phyloP scores from a whole-genome alignment of 768 basidiomycete genomes.

The Mrakia gelida region DNA sequence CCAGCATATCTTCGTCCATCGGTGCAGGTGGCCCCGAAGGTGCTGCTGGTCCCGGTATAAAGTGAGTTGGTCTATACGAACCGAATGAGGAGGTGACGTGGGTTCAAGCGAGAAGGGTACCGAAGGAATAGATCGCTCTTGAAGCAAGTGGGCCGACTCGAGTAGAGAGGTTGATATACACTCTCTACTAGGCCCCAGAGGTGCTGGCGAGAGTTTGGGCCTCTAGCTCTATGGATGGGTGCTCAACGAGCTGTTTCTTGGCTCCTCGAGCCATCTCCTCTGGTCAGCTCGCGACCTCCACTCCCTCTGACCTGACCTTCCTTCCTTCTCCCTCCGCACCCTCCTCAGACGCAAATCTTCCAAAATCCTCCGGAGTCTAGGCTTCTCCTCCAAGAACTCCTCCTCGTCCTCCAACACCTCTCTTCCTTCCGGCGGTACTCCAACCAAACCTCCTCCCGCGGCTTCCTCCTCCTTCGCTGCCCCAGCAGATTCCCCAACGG shows the following conservation, averaged over 20 bases:
- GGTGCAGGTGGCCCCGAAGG: not conserved
- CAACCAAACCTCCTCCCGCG: conserved; percentile 5
- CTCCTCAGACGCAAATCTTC: not conserved
- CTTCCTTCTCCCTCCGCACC: not conserved
- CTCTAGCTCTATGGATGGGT: too few relatives aligned
- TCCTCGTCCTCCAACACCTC: not conserved
- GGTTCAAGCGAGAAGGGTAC: not conserved
- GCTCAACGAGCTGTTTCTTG: too few relatives aligned
- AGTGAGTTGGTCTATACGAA: not conserved
- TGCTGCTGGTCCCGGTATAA: not conserved
- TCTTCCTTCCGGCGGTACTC: not conserved
- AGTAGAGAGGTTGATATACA: too few relatives aligned
- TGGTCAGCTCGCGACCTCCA: not conserved
- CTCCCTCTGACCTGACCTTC: not conserved
- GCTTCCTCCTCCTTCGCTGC: conserved; percentile 10
- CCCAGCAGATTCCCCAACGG: not conserved
- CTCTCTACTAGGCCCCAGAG: too few relatives aligned
- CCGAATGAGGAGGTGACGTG: not conserved
- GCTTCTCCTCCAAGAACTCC: conserved; percentile 10
- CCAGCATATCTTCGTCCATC: not conserved
- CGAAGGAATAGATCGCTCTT: too few relatives aligned
- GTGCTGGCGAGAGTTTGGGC: too few relatives aligned
- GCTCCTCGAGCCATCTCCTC: too few relatives aligned
- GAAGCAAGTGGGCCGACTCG: too few relatives aligned
- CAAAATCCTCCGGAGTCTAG: not conserved